A percentile compares a stretch with the other conserved stretches of the same genome.
phyloP scores from a whole-genome alignment of 208 protist genomes.

The Acanthamoeba divionensis region DNA sequence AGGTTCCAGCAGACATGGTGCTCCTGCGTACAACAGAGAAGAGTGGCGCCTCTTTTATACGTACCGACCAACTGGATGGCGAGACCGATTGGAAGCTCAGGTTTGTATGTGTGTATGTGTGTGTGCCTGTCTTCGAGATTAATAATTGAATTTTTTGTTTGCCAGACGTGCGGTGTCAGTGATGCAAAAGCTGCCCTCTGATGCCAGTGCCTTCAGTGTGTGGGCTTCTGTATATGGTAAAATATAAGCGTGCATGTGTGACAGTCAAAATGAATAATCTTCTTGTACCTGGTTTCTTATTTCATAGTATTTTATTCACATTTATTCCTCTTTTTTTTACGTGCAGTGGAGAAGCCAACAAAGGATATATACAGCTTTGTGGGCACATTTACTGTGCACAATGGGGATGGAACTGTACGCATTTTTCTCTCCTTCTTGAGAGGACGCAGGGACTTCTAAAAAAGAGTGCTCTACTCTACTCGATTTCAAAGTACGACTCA shows the following conservation, averaged over 20 bases:
- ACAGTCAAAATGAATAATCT: background rate
- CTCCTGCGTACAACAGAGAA: constrained; percentile 94
- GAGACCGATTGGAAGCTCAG: constrained; percentile 98
- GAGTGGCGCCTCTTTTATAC: constrained; percentile 92
- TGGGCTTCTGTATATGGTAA: background rate
- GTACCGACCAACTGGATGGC: constrained; percentile 98
- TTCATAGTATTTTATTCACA: background rate
- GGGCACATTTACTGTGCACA: constrained; percentile 81
- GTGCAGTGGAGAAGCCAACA: background rate
- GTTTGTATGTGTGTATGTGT: constrained; percentile 31
- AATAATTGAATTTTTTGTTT: background rate
- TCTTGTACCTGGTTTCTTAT: background rate
- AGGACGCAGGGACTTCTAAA: background rate
- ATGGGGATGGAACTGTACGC: background rate
- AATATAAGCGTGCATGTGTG: background rate
- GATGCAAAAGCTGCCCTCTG: constrained; percentile 65
- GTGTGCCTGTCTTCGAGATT: constrained; percentile 33
- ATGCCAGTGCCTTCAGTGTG: constrained; percentile 38
- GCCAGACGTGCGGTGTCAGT: constrained; percentile 59
- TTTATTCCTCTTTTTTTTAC: background rate
- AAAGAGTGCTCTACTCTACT: background rate
- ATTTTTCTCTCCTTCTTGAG: background rate
- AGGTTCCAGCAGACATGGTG: constrained; percentile 93
- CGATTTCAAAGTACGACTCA: background rate
- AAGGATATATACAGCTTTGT: constrained; percentile 97